A percentile compares a stretch with the other conserved stretches of the same genome.
These are phyloP conservation scores for Kwoniella dejecticola DNA, from an alignment of 768 basidiomycete genomes.

Conservation along the genomic window DNA sequence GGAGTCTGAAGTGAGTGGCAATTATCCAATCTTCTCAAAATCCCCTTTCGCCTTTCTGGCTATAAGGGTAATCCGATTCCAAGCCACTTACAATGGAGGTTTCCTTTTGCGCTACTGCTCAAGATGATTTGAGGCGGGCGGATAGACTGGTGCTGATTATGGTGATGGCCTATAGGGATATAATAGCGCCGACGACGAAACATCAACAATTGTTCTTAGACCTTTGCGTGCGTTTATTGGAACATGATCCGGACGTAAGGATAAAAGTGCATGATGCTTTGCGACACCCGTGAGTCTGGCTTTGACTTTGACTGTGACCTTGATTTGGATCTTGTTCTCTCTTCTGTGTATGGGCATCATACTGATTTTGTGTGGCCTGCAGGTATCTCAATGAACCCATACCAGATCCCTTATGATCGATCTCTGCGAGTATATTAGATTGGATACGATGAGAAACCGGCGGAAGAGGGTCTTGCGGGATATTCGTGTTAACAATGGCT, in stretches of 20 bases:
- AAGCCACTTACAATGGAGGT: too few species aligned
- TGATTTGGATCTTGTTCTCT: too few species aligned
- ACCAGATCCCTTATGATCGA: constrained; percentile 13
- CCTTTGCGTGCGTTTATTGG: constrained; percentile 80
- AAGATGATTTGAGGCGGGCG: too few species aligned
- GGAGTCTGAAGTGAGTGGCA: constrained; percentile 67
- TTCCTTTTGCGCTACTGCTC: too few species aligned
- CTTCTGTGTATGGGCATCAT: too few species aligned
- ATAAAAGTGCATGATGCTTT: constrained; percentile 86
- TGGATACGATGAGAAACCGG: too few species aligned
- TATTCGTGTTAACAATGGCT: too few species aligned
- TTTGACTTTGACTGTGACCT: not conserved
- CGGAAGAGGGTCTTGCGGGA: too few species aligned
- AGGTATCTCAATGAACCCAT: constrained; percentile 23
- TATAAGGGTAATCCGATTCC: too few species aligned
- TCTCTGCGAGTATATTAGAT: not conserved
- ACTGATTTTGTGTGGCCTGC: not conserved
- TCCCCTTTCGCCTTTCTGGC: not conserved
- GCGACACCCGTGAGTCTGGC: constrained; percentile 65
- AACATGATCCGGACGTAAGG: constrained; percentile 85
- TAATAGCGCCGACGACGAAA: constrained; percentile 72
- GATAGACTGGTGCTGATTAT: too few species aligned
- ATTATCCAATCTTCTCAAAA: not conserved
- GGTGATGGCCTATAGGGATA: too few species aligned
- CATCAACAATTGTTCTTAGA: constrained; percentile 66